phyloP scores from a whole-genome alignment of 495 filamentous ascomycete genomes.

The Aeminium ludgeri region DNA sequence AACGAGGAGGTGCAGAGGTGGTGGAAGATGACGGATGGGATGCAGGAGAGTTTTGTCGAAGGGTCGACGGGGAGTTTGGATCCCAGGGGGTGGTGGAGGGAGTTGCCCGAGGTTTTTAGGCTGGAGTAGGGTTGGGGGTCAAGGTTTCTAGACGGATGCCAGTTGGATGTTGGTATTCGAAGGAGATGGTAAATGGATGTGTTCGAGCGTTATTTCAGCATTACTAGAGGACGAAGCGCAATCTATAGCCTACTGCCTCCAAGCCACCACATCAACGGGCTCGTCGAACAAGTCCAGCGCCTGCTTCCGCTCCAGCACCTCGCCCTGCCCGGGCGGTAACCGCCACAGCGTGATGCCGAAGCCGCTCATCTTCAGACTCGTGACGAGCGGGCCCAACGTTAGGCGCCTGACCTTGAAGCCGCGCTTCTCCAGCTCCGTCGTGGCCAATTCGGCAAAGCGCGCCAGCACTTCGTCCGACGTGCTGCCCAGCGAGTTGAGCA shows the following conservation, averaged over 20 bases:
- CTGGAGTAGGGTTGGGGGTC: neutral
- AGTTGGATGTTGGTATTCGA: too few relatives aligned
- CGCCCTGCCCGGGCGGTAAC: conserved; percentile 10
- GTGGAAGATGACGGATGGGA: conserved; percentile 63
- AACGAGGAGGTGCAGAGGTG: conserved; percentile 57
- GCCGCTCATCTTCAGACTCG: conserved; percentile 17
- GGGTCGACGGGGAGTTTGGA: conserved; percentile 47
- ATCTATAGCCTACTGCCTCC: conserved; percentile 16
- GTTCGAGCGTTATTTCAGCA: too few relatives aligned
- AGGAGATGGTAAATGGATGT: too few relatives aligned
- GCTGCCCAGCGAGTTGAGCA: conserved; percentile 16
- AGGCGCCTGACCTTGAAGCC: conserved; percentile 14
- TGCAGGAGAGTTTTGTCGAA: conserved; percentile 44
- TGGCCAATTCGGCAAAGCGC: conserved; percentile 15
- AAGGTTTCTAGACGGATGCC: neutral
- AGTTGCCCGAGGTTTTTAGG: conserved; percentile 50
- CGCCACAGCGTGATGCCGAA: conserved; percentile 17
- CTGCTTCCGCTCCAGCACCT: conserved; percentile 6
- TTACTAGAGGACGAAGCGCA: too few relatives aligned
- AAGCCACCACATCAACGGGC: conserved; percentile 13
- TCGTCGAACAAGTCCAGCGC: conserved; percentile 14
- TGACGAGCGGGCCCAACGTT: conserved; percentile 14
- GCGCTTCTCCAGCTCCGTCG: conserved; percentile 8
- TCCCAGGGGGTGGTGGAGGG: conserved; percentile 55
- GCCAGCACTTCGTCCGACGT: conserved; percentile 16